A percentile compares a stretch with the other conserved stretches of the same genome.
These are phyloP conservation scores for Paradendryphiella salina DNA, from an alignment of 2,329 filamentous ascomycete species.

Conservation along the genomic window DNA sequence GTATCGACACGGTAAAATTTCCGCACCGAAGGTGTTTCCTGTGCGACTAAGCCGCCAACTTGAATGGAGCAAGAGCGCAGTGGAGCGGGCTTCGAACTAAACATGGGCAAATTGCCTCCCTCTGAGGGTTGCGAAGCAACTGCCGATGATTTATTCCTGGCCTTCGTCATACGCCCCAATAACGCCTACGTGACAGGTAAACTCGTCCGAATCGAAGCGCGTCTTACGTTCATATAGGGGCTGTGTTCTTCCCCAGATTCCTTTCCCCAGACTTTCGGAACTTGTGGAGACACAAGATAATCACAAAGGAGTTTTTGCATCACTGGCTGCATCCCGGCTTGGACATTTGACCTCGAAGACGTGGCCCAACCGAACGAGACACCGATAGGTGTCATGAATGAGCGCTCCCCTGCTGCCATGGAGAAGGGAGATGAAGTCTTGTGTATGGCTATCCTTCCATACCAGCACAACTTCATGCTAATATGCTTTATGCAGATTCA, in stretches of 20 bases:
- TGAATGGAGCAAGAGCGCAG: conserved; percentile 18
- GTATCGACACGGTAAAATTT: conserved; percentile 36
- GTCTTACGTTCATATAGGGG: conserved; percentile 35
- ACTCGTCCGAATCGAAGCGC: conserved; percentile 15
- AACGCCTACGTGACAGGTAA: conserved; percentile 3
- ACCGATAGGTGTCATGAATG: conserved; percentile 3
- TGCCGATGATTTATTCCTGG: conserved; percentile 33
- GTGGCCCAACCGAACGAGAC: conserved; percentile 14
- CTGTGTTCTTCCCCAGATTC: conserved; percentile 36
- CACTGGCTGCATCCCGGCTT: conserved; percentile 2
- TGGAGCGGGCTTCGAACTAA: conserved; percentile 23
- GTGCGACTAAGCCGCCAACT: conserved; percentile 25
- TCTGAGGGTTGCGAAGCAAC: conserved; percentile 28
- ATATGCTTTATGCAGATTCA: conserved; percentile 20
- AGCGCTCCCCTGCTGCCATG: conserved; percentile 14
- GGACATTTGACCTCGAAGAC: background rate
- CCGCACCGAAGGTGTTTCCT: conserved; percentile 17
- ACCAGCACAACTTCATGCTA: conserved; percentile 4
- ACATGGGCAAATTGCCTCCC: conserved; percentile 18
- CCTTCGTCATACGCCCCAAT: conserved; percentile 15
- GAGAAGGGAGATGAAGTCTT: conserved; percentile 27
- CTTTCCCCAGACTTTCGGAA: conserved; percentile 27
- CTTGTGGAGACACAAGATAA: conserved; percentile 24
- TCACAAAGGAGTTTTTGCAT: conserved; percentile 8
- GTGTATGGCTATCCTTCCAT: conserved; percentile 21